These are phyloP conservation scores for Aspergillus bombycis DNA, from an alignment of 2,329 filamentous ascomycete species.

Conservation along the genomic window DNA sequence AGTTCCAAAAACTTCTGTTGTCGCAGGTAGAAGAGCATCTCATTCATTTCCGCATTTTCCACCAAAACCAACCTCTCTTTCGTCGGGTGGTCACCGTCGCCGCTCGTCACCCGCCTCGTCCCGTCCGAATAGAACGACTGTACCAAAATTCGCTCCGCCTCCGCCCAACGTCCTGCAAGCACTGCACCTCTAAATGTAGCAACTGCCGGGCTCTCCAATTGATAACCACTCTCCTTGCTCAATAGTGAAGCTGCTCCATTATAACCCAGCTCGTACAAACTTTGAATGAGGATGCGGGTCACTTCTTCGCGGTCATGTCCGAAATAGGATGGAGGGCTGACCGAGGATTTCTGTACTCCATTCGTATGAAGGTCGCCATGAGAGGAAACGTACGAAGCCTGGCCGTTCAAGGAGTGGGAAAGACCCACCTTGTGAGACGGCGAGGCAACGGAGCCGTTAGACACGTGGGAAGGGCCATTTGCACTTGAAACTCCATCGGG, in stretches of 20 bases:
- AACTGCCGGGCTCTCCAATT: constrained; percentile 83
- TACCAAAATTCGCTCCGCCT: constrained; percentile 81
- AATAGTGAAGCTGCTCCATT: constrained; percentile 73
- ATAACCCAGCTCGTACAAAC: constrained; percentile 86
- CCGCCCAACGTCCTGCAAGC: constrained; percentile 75
- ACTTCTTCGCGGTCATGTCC: constrained; percentile 93
- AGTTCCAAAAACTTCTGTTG: constrained; percentile 96
- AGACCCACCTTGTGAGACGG: constrained; percentile 53
- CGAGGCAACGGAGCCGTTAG: constrained; percentile 58
- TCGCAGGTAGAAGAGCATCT: constrained; percentile 85
- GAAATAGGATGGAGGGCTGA: constrained; percentile 61
- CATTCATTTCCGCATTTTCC: constrained; percentile 71
- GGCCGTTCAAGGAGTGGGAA: constrained; percentile 58
- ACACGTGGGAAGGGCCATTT: constrained; percentile 59
- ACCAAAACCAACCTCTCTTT: constrained; percentile 71
- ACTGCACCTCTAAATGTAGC: constrained; percentile 83
- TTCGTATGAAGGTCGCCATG: constrained; percentile 45
- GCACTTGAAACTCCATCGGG: constrained; percentile 59
- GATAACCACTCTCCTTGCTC: constrained; percentile 79
- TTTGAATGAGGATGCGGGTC: constrained; percentile 88
- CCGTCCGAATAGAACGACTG: constrained; percentile 50
- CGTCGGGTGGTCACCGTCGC: constrained; percentile 28
- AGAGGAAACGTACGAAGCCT: constrained; percentile 41
- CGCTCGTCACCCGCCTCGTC: constrained; percentile 47
- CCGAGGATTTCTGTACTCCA: constrained; percentile 39